Evolutionary conservation across 768 basidiomycete species (phyloP), one percentile per base, ranked within the genome.

Genomic region (Russula virescens): DNA sequence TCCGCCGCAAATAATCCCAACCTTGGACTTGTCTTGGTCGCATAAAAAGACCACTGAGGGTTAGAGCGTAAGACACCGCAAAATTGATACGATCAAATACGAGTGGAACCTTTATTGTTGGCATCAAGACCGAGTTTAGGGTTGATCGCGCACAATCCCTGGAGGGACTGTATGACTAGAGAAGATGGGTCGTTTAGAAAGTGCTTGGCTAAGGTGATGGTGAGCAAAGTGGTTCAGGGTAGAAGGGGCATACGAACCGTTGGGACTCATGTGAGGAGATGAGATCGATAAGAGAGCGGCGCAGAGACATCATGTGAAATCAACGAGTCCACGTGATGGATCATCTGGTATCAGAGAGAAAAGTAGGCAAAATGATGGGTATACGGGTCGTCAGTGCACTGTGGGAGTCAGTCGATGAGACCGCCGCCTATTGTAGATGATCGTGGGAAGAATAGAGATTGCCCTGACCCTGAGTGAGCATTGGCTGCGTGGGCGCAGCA

Each of bases 1-100:
- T 6, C 92, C 91, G 10, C 91, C 91, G 68, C 88, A 91, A 68
- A 94, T 78, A 16, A 94, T 76, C 2, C 88, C 82, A 47, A 94
- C 92, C 70, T 84, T 85, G 25, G 81, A 80, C 60, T 75, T 80
- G 71, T 88, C 83, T 35, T 73, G 80, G n/a, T 74, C 67, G 26
- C 81, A 75, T 55, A 83, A 73, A 68, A 87, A 84, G 46, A 92
- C 78, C 58, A 89, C 91, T 88, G 68, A 18, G 40, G 50, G 34
- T 4, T 10, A 10, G 25, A 8, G 26, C 43, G 52, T 46, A 26
- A 60, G n/a, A n/a, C n/a, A n/a, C 10, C 9, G 60, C 38, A 48
- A 23, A 25, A 28, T 31, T 23, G 26, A 19, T 25, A 61, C 73
- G 42, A 19, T 31, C 42, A 43, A 8, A 14, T 3, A 6, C 40